Evolutionary conservation across 1,139 yeast species (phyloP), one percentile per base, ranked within the genome.

Genomic region (Lodderomyces beijingensis): DNA sequence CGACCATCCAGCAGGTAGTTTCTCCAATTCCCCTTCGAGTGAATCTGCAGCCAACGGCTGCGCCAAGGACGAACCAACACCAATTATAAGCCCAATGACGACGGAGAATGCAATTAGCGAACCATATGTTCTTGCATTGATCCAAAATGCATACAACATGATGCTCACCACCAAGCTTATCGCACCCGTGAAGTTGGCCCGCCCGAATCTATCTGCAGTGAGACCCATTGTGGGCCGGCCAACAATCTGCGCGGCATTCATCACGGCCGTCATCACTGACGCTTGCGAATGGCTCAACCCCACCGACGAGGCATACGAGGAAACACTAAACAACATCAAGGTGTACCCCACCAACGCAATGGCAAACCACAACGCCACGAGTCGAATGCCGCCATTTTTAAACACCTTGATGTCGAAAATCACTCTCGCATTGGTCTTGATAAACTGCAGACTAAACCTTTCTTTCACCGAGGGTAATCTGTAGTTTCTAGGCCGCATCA

Each of bases 161-260:
- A 74, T 47, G 11, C 63, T 41, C 22, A 64, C 48, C 3, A 57
- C 36, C 3, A 59, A 27, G 32, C 71, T 55, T 3, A 60, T 45
- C 8, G 45, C 29, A 9, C 60, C 44, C 1, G 80, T 64, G 21
- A 70, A 57, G 50, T 79, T 81, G 27, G 67, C 57, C 39, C 87
- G 61, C 1, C 93, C 91, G 30, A 63, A 51, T 20, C 43, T 55
- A 49, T 82, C 91, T 17, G 80, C 79, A 4, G 70, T 25, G 4
- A 61, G 38, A 0, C 93, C 91, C 51, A 79, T 61, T 2, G 57
- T 24, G 1, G 89, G 89, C 43, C 91, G 64, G 0, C 91, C 91
- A 10, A 82, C 42, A 3, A 68, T 56, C 52, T 81, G 88, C 2
- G 79, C 79, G 3, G 74, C 77, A 50, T 77, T 79, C 45, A 81